Conservation (phyloP, 805 yeast genomes). For the Candida odintsovae region DNA sequence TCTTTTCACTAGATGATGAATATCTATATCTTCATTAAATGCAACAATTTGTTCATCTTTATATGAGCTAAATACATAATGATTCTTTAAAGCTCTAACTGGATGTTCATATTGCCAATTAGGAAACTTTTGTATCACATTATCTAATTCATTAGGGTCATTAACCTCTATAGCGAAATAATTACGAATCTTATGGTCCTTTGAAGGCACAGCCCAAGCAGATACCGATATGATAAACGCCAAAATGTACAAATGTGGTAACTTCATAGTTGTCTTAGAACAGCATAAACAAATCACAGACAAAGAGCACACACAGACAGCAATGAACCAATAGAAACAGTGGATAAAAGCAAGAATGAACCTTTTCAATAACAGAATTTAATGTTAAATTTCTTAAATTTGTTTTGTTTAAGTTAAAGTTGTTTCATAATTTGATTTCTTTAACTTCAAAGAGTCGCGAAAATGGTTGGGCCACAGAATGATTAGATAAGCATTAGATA, state of each 20-base stretch:
- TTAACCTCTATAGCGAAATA: conserved; percentile 62
- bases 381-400: too few species aligned
- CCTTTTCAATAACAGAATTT: too few species aligned
- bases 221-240: background rate
- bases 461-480: too few species aligned
- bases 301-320: too few species aligned
- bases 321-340: too few species aligned
- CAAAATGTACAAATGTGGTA: background rate
- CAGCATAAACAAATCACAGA: background rate
- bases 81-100: conserved; percentile 53
- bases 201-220: conserved; percentile 25
- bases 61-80: conserved; percentile 58
- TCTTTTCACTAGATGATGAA: conserved; percentile 13
- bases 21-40: conserved; percentile 12
- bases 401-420: too few species aligned
- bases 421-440: too few species aligned
- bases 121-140: conserved; percentile 32
- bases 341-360: too few species aligned
- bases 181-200: conserved; percentile 45
- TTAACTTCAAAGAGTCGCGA: too few species aligned
- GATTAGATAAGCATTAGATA: too few species aligned
- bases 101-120: conserved; percentile 58
- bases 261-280: background rate
- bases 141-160: conserved; percentile 26
- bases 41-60: conserved; percentile 20